These are phyloP conservation scores for Penicillium palitans DNA, from an alignment of 2,329 filamentous ascomycete genomes.

Conservation along the genomic window DNA sequence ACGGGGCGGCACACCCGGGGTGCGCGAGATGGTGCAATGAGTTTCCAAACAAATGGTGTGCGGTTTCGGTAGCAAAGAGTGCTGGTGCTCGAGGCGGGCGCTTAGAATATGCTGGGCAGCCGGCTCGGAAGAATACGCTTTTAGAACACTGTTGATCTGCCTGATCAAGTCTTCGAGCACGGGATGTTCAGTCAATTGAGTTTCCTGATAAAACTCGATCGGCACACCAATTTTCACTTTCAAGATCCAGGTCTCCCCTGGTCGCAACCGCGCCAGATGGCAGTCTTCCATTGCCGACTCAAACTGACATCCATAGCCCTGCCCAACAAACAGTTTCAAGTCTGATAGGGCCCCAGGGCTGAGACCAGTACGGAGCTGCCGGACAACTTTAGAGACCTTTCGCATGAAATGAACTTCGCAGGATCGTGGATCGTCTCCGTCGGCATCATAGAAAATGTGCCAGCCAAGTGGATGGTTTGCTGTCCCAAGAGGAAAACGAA, in stretches of 20 bases:
- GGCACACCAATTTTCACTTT: conserved; percentile 29
- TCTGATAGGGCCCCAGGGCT: conserved; percentile 28
- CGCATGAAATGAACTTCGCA: conserved; percentile 21
- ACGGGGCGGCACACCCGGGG: not conserved
- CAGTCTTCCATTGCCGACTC: conserved; percentile 23
- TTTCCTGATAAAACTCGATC: conserved; percentile 5
- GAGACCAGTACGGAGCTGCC: conserved; percentile 33
- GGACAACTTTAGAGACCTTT: conserved; percentile 25
- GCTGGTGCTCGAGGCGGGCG: conserved; percentile 33
- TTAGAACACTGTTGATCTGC: conserved; percentile 34
- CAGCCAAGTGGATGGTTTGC: conserved; percentile 24
- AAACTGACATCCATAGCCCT: conserved; percentile 27
- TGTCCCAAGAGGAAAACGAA: conserved; percentile 21
- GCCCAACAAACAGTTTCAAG: conserved; percentile 25
- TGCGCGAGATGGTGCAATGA: conserved; percentile 25
- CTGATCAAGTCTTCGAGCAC: conserved; percentile 28
- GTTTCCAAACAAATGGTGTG: conserved; percentile 25
- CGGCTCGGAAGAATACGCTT: conserved; percentile 16
- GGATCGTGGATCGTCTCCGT: conserved; percentile 12
- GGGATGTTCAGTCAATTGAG: conserved; percentile 7
- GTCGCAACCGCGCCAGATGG: conserved; percentile 25
- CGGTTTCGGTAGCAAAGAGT: conserved; percentile 32
- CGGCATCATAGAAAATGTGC: conserved; percentile 30
- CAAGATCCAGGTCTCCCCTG: conserved; percentile 36
- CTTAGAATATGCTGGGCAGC: conserved; percentile 26